Evolutionary conservation across 2,329 filamentous ascomycete genomes (phyloP), one percentile per base, ranked within the genome.

Genomic region (Fusarium humuli): DNA sequence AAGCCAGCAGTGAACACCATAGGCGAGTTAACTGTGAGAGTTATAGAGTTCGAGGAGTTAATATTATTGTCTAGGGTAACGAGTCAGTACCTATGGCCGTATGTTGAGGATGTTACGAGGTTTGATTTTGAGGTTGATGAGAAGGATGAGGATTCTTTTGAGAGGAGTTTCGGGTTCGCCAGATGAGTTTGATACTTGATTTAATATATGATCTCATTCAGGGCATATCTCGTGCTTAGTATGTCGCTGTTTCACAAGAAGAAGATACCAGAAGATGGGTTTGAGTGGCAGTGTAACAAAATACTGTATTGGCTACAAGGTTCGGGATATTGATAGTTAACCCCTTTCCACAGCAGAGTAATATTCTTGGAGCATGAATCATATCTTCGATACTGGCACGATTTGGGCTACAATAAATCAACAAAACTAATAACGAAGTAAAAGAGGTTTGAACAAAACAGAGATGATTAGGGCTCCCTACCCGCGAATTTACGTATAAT

Each of bases 51-150:
- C 18, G 10, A 16, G 10, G 2, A 10, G 7, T 1, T 16, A 4
- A 9, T 14, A 9, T 14, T 73, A 10, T 71, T n/a, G 5, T 7
- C 6, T 4, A 88, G 86, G 53, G 84, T 87, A 0, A 87, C 85
- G 0, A 82, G 79, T 30, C 82, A 79, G 6, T 84, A 83, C 53
- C 76, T 88, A 10, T 86, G 83, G 76, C 86, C 86, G 0, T 88
- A 81, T 69, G 84, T 83, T 20, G 85, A 88, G 53, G 85, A 87
- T 59, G 75, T 88, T 2, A 80, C 81, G 18, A 78, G 86, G 20
- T 88, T 87, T 70, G 86, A 88, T 67, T 87, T 88, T 66, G 85
- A 88, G 57, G 82, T 86, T 23, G 80, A 81, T 5, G 63, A 74
- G 12, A 79, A 80, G 45, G 81, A 83, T 62, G 79, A 82, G 61